Percentiles rank a stretch among this genome's conserved stretches.
Conservation (phyloP, 2,329 filamentous ascomycete species). For the Colletotrichum sp. region DNA sequence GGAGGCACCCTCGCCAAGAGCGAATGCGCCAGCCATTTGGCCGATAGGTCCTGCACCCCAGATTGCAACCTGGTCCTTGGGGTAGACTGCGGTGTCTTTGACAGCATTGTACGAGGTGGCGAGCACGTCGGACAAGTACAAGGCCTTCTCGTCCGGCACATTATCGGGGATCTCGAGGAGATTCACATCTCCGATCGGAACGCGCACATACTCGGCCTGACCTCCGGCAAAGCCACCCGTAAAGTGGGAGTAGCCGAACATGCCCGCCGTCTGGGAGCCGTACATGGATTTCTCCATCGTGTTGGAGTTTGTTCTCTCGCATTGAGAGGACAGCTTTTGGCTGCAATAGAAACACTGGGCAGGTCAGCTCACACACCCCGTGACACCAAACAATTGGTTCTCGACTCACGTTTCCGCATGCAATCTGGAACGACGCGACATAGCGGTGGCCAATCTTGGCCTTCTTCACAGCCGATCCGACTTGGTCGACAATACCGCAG, state of each 20-base stretch:
- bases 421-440: slow-evolving; percentile 87
- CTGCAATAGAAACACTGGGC: slow-evolving; percentile 76
- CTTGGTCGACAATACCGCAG: slow-evolving; percentile 58
- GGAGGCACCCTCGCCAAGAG: slow-evolving; percentile 73
- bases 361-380: background rate
- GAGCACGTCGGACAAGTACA: slow-evolving; percentile 84
- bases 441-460: slow-evolving; percentile 70
- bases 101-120: slow-evolving; percentile 82
- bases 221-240: slow-evolving; percentile 88
- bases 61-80: slow-evolving; percentile 78
- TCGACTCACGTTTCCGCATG: slow-evolving; percentile 53
- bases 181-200: slow-evolving; percentile 82
- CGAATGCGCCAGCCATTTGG: slow-evolving; percentile 82
- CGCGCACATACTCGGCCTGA: slow-evolving; percentile 85
- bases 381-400: fast-evolving
- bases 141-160: slow-evolving; percentile 81
- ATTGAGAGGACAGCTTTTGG: slow-evolving; percentile 79
- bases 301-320: slow-evolving; percentile 80
- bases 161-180: slow-evolving; percentile 78
- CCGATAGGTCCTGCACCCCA: slow-evolving; percentile 89
- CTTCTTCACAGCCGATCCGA: slow-evolving; percentile 60
- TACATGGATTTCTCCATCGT: slow-evolving; percentile 77
- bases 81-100: slow-evolving; percentile 81
- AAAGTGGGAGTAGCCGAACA: slow-evolving; percentile 79
- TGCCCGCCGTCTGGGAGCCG: slow-evolving; percentile 75